phyloP scores from a whole-genome alignment of 495 filamentous ascomycete species.

The Podospora conica region DNA sequence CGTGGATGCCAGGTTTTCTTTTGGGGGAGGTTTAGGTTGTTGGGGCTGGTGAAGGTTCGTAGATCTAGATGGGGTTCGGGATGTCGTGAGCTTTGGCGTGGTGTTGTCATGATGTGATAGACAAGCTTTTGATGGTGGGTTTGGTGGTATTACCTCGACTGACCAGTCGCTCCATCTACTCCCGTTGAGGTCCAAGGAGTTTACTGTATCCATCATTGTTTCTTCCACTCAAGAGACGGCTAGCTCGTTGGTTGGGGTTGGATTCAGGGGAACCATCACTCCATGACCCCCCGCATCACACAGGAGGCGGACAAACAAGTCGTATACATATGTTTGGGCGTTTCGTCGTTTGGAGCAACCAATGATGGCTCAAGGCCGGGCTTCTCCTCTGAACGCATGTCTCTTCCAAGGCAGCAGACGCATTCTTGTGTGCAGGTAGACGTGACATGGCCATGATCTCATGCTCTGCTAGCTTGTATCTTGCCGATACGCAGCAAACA shows the following conservation, averaged over 20 bases:
- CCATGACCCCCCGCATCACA: neutral
- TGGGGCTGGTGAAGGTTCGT: neutral
- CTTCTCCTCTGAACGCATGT: neutral
- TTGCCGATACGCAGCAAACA: neutral
- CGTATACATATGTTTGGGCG: neutral
- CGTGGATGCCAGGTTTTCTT: neutral
- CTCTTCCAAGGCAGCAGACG: neutral
- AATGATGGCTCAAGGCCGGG: neutral
- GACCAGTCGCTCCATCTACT: too few species aligned
- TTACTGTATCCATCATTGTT: too few species aligned
- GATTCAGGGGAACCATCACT: neutral
- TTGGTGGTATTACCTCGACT: too few species aligned
- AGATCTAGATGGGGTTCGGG: neutral
- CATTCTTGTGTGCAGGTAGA: neutral
- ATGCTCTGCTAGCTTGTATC: neutral
- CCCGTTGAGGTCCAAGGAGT: too few species aligned
- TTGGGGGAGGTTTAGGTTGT: neutral
- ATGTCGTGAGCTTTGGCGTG: neutral
- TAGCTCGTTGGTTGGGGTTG: neutral
- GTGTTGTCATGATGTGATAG: too few species aligned
- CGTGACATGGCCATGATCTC: neutral
- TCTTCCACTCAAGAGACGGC: too few species aligned
- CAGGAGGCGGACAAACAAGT: neutral
- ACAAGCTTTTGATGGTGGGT: too few species aligned
- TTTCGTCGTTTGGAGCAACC: neutral